Conservation (phyloP, 2,329 filamentous ascomycete genomes). For the Pseudogymnoascus sp. region DNA sequence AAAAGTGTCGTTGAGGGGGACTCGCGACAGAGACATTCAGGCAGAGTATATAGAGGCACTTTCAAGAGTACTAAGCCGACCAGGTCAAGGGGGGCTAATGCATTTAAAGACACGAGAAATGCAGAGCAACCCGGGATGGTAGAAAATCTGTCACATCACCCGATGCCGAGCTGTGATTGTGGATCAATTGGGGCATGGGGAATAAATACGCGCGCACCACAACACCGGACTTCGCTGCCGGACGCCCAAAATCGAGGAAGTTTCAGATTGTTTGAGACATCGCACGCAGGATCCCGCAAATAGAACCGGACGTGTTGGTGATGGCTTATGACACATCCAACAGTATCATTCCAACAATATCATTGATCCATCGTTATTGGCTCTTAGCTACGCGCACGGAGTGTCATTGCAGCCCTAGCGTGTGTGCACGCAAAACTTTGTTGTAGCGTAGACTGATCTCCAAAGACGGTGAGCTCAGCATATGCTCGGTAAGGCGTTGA, state of each 20-base stretch:
- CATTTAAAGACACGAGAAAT: slow-evolving; percentile 2
- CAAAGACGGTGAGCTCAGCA: not conserved
- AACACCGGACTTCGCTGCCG: not conserved
- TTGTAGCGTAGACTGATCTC: not conserved
- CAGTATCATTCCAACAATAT: not conserved
- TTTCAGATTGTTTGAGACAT: not conserved
- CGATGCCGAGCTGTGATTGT: not conserved
- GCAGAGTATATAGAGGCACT: not conserved
- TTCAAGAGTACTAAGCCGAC: not conserved
- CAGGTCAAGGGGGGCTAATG: not conserved
- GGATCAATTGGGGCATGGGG: not conserved
- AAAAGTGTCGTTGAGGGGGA: not conserved
- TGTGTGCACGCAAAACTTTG: not conserved
- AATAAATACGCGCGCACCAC: slow-evolving; percentile 2
- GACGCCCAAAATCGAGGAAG: not conserved
- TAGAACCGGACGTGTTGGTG: not conserved
- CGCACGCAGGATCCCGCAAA: not conserved
- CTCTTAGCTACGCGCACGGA: not conserved
- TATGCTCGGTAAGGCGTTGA: not conserved
- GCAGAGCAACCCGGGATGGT: not conserved
- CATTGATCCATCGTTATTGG: not conserved
- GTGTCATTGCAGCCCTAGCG: not conserved
- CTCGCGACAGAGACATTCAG: slow-evolving; percentile 3
- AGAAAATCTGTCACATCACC: not conserved
- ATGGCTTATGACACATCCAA: not conserved